Evolutionary conservation across 768 basidiomycete genomes (phyloP), one percentile per base, ranked within the genome.

Genomic region (Sutorius australiensis): DNA sequence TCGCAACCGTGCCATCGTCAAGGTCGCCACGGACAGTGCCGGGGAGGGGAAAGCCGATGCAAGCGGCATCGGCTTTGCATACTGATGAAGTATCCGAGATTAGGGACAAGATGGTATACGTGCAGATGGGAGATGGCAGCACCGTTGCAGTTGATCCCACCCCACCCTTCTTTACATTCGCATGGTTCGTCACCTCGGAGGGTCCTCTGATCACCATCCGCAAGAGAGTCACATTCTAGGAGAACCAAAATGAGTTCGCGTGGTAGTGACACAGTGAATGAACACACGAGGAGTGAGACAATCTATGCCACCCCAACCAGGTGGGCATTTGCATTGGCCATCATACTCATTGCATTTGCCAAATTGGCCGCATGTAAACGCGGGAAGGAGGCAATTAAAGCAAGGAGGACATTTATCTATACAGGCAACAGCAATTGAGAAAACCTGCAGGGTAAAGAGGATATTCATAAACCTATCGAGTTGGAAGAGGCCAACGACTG

Each of bases 101-200:
- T 9, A 56, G 38, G 10, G 30, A 37, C 0, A 17, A 48, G n/a
- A 32, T 41, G 16, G 46, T 46, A 6, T 24, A 21, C 39, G 36
- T 24, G 17, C 6, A n/a, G 17, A 3, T 37, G 21, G 46, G 11
- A 30, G 28, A 30, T 16, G 9, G 27, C 65, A 82, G 52, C 48
- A 94, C 95, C 94, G 72, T 99, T 98, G 75, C 97, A 99, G 66
- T 98, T 98, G 55, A 98, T 86, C 13, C 97, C 95, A 38, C 80
- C 80, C 95, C 95, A 99, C 0, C 94, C 95, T 1, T 94, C 92
- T 61, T 88, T 88, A 69, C 97, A 99, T 24, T 92, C 78, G 69
- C 95, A 98, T 12, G 80, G 71, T 48, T 86, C 77, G 2, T 84
- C 86, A 41, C 86, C 86, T 55, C 97, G 77, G 24, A 93, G 84